Conservation (phyloP, 495 filamentous ascomycete species). For the Hypoxylon perforatum region DNA sequence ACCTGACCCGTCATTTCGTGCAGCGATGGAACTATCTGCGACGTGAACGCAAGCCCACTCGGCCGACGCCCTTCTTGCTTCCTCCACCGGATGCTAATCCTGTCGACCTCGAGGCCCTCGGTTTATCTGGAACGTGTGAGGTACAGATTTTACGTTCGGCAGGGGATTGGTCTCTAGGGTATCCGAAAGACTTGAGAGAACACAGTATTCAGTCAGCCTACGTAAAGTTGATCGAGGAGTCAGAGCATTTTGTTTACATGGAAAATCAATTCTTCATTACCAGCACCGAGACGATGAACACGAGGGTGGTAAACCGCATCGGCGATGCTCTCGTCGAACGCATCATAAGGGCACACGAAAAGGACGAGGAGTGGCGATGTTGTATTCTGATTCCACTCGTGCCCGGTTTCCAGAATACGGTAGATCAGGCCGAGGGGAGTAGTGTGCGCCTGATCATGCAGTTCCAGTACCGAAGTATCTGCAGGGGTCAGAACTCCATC, state of each 20-base stretch:
- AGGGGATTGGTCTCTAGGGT: slow-evolving; percentile 90
- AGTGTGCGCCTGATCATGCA: slow-evolving; percentile 97
- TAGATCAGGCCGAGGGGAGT: slow-evolving; percentile 91
- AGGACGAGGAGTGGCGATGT: slow-evolving; percentile 92
- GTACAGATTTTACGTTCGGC: slow-evolving; percentile 95
- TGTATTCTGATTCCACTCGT: slow-evolving; percentile 94
- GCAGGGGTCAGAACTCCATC: slow-evolving; percentile 90
- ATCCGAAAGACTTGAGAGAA: slow-evolving; percentile 76
- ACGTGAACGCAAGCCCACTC: slow-evolving; percentile 90
- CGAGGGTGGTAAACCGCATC: slow-evolving; percentile 89
- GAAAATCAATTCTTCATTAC: slow-evolving; percentile 99
- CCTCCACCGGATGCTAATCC: slow-evolving; percentile 91
- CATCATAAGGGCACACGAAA: slow-evolving; percentile 83
- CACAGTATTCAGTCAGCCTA: slow-evolving; percentile 97
- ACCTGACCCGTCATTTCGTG: slow-evolving; percentile 97
- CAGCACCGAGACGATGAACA: slow-evolving; percentile 87
- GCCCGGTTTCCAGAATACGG: slow-evolving; percentile 97
- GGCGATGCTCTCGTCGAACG: slow-evolving; percentile 95
- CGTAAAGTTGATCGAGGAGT: slow-evolving; percentile 90
- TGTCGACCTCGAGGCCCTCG: slow-evolving; percentile 86
- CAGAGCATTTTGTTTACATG: slow-evolving; percentile 98
- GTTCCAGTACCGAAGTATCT: slow-evolving; percentile 97
- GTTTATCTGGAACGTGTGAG: slow-evolving; percentile 92
- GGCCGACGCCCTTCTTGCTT: slow-evolving; percentile 92
- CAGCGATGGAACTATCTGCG: slow-evolving; percentile 99